Percentiles rank a stretch among this genome's conserved stretches.
phyloP scores from a whole-genome alignment of 495 filamentous ascomycete species.

The Achaetomiella virescens region DNA sequence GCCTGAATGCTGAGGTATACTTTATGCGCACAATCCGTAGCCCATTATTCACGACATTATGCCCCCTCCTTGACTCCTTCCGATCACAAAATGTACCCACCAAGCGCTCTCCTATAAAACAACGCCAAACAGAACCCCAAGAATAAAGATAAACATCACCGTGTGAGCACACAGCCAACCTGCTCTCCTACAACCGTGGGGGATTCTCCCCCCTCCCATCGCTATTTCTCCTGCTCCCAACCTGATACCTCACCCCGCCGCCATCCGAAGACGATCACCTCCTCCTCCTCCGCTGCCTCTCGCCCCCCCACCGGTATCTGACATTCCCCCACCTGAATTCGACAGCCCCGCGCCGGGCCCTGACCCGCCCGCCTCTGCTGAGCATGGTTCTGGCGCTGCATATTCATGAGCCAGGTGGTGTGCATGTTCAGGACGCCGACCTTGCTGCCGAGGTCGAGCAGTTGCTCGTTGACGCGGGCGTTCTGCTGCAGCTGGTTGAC shows the following conservation, averaged over 20 bases:
- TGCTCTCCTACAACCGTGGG: slow-evolving; percentile 4
- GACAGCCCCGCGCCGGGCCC: background rate
- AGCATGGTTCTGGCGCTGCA: slow-evolving; percentile 21
- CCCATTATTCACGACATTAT: too few relatives aligned
- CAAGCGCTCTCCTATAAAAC: background rate
- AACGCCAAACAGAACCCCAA: background rate
- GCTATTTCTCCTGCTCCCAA: slow-evolving; percentile 7
- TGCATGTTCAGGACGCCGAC: slow-evolving; percentile 49
- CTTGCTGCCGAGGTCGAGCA: slow-evolving; percentile 47
- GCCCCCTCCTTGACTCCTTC: too few relatives aligned
- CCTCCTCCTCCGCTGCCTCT: background rate
- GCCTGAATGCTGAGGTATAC: too few relatives aligned
- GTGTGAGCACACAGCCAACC: background rate
- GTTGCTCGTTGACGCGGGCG: slow-evolving; percentile 45
- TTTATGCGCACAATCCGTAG: too few relatives aligned
- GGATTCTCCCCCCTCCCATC: slow-evolving; percentile 17
- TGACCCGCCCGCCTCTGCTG: slow-evolving; percentile 12
- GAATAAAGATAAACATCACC: background rate
- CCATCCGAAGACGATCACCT: background rate
- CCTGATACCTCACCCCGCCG: background rate
- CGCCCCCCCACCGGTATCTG: background rate
- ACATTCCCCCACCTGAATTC: background rate
- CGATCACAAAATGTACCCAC: too few relatives aligned
- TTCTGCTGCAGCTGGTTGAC: slow-evolving; percentile 46
- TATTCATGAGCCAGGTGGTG: slow-evolving; percentile 49